These are phyloP conservation scores for Fusarium anthophilum DNA, from an alignment of 2,329 filamentous ascomycete species.

Conservation along the genomic window DNA sequence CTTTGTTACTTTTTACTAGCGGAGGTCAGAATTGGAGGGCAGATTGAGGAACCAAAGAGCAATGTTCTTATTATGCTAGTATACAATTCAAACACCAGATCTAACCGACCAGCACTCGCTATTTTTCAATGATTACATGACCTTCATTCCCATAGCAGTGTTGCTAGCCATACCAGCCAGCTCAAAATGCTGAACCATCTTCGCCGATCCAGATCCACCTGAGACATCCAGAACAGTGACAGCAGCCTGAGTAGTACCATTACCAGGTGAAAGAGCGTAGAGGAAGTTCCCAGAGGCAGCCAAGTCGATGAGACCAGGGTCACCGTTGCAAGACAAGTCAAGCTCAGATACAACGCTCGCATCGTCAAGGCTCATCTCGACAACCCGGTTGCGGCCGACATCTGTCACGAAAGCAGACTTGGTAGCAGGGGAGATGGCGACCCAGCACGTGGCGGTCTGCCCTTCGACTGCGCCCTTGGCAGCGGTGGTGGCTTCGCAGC, in stretches of 20 bases:
- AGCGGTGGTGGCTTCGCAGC: conserved; percentile 45
- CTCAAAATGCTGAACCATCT: conserved; percentile 47
- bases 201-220: conserved; percentile 24
- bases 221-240: conserved; percentile 51
- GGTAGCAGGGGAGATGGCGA: conserved; percentile 57
- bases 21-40: no score
- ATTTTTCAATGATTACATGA: background rate
- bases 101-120: no score
- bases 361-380: conserved; percentile 64
- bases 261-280: conserved; percentile 66
- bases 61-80: background rate
- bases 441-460: conserved; percentile 69
- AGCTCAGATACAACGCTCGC: conserved; percentile 56
- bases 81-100: background rate
- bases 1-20: no score
- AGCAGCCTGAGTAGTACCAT: conserved; percentile 52
- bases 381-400: conserved; percentile 59
- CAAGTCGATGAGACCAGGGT: conserved; percentile 66
- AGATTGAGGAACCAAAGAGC: background rate
- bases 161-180: conserved; percentile 31
- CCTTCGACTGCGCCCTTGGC: conserved; percentile 55
- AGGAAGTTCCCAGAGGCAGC: conserved; percentile 61
- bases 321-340: conserved; percentile 55
- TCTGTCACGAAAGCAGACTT: conserved; percentile 68
- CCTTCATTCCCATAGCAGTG: conserved; percentile 18